These are phyloP conservation scores for Knufia petricola DNA, from an alignment of 2,329 filamentous ascomycete genomes.

Conservation along the genomic window DNA sequence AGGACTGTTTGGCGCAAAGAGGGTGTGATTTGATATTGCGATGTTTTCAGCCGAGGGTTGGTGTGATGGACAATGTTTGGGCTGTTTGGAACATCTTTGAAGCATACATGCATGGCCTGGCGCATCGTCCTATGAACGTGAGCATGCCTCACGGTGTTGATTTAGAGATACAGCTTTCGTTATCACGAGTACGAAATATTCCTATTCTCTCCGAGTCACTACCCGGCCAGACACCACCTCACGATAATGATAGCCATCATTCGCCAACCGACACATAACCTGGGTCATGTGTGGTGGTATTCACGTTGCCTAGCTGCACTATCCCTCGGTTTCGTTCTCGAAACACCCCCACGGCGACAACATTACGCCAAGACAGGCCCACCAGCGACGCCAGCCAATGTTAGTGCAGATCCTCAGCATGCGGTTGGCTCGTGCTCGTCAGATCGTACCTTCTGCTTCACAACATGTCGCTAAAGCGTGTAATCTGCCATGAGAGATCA, in stretches of 20 bases:
- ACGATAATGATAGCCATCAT: too few species aligned
- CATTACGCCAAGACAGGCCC: too few species aligned
- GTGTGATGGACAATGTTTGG: not conserved
- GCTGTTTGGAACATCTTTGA: not conserved
- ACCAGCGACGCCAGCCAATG: too few species aligned
- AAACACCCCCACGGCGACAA: too few species aligned
- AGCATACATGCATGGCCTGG: not conserved
- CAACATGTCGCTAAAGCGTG: not conserved
- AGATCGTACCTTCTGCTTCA: not conserved
- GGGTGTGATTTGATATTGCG: not conserved
- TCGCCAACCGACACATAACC: too few species aligned
- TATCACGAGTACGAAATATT: too few species aligned
- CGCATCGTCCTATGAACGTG: not conserved
- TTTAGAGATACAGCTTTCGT: too few species aligned
- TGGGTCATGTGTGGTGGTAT: too few species aligned
- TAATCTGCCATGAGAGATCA: not conserved
- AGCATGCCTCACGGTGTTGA: not conserved
- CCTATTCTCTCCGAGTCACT: too few species aligned
- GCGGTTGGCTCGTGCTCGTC: not conserved
- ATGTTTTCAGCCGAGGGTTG: not conserved
- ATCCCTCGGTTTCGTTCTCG: too few species aligned
- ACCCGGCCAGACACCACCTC: too few species aligned
- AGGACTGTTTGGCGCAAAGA: conserved; percentile 20
- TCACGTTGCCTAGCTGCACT: too few species aligned
- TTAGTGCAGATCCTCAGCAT: not conserved